phyloP scores from a whole-genome alignment of 805 yeast species.

The Middelhovenomyces tepae region DNA sequence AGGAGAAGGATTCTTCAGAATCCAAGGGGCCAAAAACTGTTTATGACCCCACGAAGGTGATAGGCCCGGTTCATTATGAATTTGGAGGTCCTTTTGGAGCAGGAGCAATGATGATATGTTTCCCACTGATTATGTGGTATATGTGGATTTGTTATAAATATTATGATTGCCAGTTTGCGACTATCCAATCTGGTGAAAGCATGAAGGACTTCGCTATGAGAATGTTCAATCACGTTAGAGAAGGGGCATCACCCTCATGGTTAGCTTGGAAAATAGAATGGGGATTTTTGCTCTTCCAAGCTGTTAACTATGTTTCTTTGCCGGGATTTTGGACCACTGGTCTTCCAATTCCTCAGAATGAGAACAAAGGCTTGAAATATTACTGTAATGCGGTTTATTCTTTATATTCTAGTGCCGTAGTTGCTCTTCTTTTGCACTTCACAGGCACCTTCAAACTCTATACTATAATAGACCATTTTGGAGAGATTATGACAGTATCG shows the following conservation, averaged over 20 bases:
- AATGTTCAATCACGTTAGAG: conserved; percentile 36
- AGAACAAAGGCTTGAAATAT: conserved; percentile 77
- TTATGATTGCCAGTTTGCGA: conserved; percentile 64
- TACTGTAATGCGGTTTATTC: conserved; percentile 88
- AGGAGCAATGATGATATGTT: conserved; percentile 81
- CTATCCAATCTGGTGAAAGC: conserved; percentile 50
- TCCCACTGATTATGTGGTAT: conserved; percentile 91
- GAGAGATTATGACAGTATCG: conserved; percentile 88
- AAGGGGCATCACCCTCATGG: conserved; percentile 35
- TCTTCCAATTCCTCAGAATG: conserved; percentile 77
- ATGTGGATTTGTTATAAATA: conserved; percentile 89
- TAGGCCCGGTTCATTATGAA: conserved; percentile 40
- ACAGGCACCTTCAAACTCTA: conserved; percentile 67
- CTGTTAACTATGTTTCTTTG: conserved; percentile 63
- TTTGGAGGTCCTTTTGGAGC: conserved; percentile 94
- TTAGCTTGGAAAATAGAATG: conserved; percentile 65
- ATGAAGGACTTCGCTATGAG: conserved; percentile 36
- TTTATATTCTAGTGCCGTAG: conserved; percentile 56
- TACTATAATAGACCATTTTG: conserved; percentile 71
- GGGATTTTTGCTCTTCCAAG: conserved; percentile 61
- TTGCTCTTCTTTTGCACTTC: conserved; percentile 57
- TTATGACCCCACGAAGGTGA: conserved; percentile 14
- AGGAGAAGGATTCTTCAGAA: no score
- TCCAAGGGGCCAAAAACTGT: conserved; percentile 1
- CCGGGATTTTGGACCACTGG: conserved; percentile 97